These are phyloP conservation scores for Kodamaea suecica DNA, from an alignment of 1,139 yeast species.

Conservation along the genomic window DNA sequence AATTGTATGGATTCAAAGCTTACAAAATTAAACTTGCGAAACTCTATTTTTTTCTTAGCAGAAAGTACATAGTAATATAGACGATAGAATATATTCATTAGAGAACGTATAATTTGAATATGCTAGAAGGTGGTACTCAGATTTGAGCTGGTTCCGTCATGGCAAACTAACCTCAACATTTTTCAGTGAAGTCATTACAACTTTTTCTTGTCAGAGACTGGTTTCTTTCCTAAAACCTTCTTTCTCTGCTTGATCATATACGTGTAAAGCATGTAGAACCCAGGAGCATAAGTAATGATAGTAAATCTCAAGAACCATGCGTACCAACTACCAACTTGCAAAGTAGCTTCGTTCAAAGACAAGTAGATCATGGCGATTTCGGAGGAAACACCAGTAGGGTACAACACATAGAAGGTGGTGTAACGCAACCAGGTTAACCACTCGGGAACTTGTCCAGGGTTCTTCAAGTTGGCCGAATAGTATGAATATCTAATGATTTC, in stretches of 20 bases:
- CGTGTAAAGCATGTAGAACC: conserved; percentile 77
- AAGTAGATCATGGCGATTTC: conserved; percentile 71
- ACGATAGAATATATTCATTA: too few species aligned
- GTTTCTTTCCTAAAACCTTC: conserved; percentile 51
- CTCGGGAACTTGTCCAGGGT: conserved; percentile 56
- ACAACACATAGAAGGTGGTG: conserved; percentile 74
- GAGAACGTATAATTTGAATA: too few species aligned
- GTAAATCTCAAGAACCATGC: conserved; percentile 53
- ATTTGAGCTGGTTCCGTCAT: too few species aligned
- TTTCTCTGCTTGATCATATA: conserved; percentile 89
- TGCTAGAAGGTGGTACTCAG: too few species aligned
- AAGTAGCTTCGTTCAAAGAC: conserved; percentile 62
- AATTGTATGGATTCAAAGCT: conserved; percentile 30
- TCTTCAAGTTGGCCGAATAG: conserved; percentile 67
- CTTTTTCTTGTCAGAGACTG: conserved; percentile 11
- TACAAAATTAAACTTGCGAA: conserved; percentile 3
- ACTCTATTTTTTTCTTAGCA: too few species aligned
- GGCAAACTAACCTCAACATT: too few species aligned
- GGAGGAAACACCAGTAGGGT: conserved; percentile 88
- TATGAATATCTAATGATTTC: conserved; percentile 86
- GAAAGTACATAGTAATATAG: too few species aligned
- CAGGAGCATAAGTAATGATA: conserved; percentile 75
- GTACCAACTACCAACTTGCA: conserved; percentile 49
- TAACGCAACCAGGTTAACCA: conserved; percentile 74
- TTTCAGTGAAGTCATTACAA: conserved; percentile 10